These are phyloP conservation scores for Thozetella sp. DNA, from an alignment of 495 filamentous ascomycete genomes.

Conservation along the genomic window DNA sequence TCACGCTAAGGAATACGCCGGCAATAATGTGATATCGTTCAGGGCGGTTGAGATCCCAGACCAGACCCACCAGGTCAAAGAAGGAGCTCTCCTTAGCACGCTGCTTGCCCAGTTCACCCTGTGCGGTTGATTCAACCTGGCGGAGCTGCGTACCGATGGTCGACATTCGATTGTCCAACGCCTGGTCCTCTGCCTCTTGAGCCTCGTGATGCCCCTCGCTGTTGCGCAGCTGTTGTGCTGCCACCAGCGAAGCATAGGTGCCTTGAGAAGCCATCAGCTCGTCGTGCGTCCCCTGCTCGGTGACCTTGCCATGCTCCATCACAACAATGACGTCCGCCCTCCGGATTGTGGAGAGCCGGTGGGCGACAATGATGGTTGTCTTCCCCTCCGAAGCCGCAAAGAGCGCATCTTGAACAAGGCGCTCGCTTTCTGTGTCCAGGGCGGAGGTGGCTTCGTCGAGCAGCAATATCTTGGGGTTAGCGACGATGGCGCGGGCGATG, in stretches of 20 bases:
- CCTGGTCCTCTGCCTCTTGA: constrained; percentile 27
- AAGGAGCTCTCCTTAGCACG: background rate
- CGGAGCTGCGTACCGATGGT: background rate
- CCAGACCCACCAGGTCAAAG: background rate
- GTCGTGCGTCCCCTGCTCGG: constrained; percentile 84
- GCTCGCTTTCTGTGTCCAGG: constrained; percentile 87
- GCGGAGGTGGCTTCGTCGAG: constrained; percentile 91
- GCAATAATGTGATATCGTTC: background rate
- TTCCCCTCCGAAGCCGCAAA: constrained; percentile 65
- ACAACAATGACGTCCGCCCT: constrained; percentile 88
- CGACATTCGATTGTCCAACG: background rate
- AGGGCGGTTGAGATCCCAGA: constrained; percentile 2
- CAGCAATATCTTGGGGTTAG: constrained; percentile 84
- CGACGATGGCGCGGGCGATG: constrained; percentile 77
- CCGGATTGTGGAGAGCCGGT: constrained; percentile 87
- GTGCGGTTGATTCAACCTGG: background rate
- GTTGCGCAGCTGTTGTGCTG: constrained; percentile 66
- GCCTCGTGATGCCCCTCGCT: constrained; percentile 74
- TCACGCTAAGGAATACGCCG: background rate
- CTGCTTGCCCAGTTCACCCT: background rate
- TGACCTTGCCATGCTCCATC: constrained; percentile 75
- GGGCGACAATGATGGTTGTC: constrained; percentile 78
- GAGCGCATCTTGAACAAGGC: constrained; percentile 85
- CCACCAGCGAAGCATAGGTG: constrained; percentile 51
- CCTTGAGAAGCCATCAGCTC: constrained; percentile 60